Evolutionary conservation across 2,329 filamentous ascomycete species (phyloP), one percentile per base, ranked within the genome.

Genomic region (Dactylellina leptospora): DNA sequence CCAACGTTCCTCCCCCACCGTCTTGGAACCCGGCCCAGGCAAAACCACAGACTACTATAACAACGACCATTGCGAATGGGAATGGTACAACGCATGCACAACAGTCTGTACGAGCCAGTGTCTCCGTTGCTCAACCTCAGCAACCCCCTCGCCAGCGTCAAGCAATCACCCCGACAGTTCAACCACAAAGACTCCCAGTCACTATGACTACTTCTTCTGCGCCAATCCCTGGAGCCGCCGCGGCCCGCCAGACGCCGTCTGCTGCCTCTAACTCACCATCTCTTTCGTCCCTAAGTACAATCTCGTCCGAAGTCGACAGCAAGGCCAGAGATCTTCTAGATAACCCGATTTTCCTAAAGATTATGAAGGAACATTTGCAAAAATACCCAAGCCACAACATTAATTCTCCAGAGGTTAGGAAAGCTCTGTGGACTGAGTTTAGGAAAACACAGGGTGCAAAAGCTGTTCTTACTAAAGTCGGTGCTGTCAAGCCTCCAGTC

Each of bases 21-120:
- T 16, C 59, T 28, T 72, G 68, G 68, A 64, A 72, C 54, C 68
- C 68, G 6, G 28, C 68, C 2, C 59, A 72, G 20, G 16, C 59
- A 11, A 64, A 54, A 50, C 16, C 53, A 16, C 45, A 63, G 25
- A 9, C 16, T 5, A 44, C n/a, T 47, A 20, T 47, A 11, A 25
- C 4, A 30, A 18, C 59, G 10, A 22, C 22, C 27, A 25, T 25
- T 13, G 23, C 48, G n/a, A 30, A 48, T 23, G 25, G 16, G 1
- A 25, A 36, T 25, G 4, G 9, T 18, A 8, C 25, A 9, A 38
- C 25, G 4, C 47, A 27, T 20, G 20, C 44, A n/a, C 36, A 36
- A 18, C 64, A 61, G 22, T 59, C 51, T 33, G 23, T 40, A 8
- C 16, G 51, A 54, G 36, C 51, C 5, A 22, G 50, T 9, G 45